Base-by-base conservation (phyloP, 139 green algal species). In the Spirogloea muscicola region DNA sequence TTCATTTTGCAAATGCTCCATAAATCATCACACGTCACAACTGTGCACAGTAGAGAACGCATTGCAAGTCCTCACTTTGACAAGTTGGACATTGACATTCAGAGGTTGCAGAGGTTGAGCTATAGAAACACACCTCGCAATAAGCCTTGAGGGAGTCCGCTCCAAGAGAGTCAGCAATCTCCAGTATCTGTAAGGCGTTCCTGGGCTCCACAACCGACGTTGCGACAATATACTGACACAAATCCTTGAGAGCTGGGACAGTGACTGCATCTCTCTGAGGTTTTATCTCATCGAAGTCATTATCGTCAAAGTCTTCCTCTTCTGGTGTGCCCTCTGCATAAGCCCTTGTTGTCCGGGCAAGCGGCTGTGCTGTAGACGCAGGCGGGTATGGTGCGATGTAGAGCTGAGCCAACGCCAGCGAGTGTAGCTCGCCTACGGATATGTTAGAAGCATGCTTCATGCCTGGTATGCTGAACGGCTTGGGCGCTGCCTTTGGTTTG, bases 351-450 rank as follows among this genome's bases (percentile, higher is more conserved):
- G n/a, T n/a, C n/a, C n/a, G n/a, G n/a, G n/a, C n/a, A n/a, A n/a
- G n/a, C n/a, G n/a, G n/a, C n/a, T n/a, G n/a, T n/a, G n/a, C n/a
- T n/a, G n/a, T n/a, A n/a, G n/a, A n/a, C n/a, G n/a, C n/a, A n/a
- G n/a, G n/a, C n/a, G n/a, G n/a, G 29, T 43, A 42, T 37, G 74
- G 88, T 33, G 70, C 59, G 18, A 77, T n/a, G 31, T 21, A 37
- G 60, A 39, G 70, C 6, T 29, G 34, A 60, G 27, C 25, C 9
- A 96, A 49, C 33, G 87, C 91, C 25, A 97, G 72, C 0, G 86
- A 90, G 84, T 97, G 93, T 76, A 93, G 94, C 69, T 97, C 93
- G 6, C 91, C 93, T 49, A 97, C 90, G 5, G 87, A 82, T 2
- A 91, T 84, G 18, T 49, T 34, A 1, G 49, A 75, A 0, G 77